Base-by-base conservation (phyloP, 495 filamentous ascomycete species). In the Penicillium crystallinum region DNA sequence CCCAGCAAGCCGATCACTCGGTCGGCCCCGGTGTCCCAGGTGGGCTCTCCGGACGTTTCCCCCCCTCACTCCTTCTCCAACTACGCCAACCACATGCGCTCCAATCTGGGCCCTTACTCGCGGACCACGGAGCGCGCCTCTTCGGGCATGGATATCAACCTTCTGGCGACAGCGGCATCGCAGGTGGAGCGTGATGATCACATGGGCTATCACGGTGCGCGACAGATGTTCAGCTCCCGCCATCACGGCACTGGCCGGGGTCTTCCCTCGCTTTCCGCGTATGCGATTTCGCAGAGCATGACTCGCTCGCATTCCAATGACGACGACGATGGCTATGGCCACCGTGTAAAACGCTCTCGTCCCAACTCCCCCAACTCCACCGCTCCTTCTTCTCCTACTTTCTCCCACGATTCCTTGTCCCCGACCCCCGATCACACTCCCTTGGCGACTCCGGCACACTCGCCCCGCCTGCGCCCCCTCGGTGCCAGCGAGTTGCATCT, bases 371-470 rank as follows among this genome's bases (percentile, higher is more conserved):
- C 93, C 14, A 86, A 90, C 68, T 96, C 90, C 35, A 97, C 93
- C 3, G 92, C 91, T 18, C 93, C 93, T 23, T 95, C 92, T 23
- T 97, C 93, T 2, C 93, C 93, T n/a, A 96, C 90, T 29, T 97
- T 96, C 73, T 96, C 93, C 6, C 89, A 96, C 70, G 92, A 95
- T 74, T 96, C 91, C 8, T 82, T 90, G 21, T 97, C 95, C 1
- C 95, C 93, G 1, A 98, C 93, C 2, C 95, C 93, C 2, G 93
- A 97, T 63, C 91, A 96, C 76, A 97, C 95, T 12, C 93, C 93
- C 6, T 80, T 97, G 37, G 93, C 91, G 27, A 98, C 93, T 2
- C 93, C 93, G 0, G 90, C 90, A 25, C 93, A 97, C 72, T 97
- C 95, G 5, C 93, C 93, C 18, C 89, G 93, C 25, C 77, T 98